Conservation (phyloP, 352 stramenopile species). For the Phytophthora citrophthora region DNA sequence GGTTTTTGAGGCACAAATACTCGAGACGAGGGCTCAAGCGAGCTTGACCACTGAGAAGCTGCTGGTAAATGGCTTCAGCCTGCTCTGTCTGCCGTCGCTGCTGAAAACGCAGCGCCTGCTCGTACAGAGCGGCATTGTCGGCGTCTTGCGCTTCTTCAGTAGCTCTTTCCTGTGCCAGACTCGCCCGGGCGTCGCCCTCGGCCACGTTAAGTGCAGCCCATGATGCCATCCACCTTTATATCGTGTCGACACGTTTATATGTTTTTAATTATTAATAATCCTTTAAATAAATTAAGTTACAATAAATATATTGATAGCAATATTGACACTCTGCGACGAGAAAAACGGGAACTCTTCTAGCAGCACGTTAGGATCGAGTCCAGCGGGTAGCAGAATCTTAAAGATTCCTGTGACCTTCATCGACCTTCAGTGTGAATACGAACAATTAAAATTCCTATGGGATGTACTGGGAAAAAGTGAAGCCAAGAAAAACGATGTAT, state of each 20-base stretch:
- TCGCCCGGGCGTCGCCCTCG: conserved; percentile 28
- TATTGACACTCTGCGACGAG: too few relatives aligned
- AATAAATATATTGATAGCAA: too few relatives aligned
- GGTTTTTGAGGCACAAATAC: conserved; percentile 79
- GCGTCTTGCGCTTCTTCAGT: conserved; percentile 78
- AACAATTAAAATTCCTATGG: too few relatives aligned
- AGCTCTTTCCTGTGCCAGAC: conserved; percentile 30
- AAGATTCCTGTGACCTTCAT: too few relatives aligned
- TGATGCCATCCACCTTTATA: conserved; percentile 37
- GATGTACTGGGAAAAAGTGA: conserved; percentile 15
- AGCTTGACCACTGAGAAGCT: conserved; percentile 33
- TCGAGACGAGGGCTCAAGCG: conserved; percentile 52
- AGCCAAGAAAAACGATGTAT: too few relatives aligned
- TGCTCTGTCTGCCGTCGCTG: conserved; percentile 51
- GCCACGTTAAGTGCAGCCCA: conserved; percentile 71
- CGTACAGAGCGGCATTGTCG: conserved; percentile 64
- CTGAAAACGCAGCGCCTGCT: conserved; percentile 69
- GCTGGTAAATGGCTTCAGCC: conserved; percentile 49
- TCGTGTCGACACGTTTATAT: too few relatives aligned
- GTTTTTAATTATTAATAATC: too few relatives aligned
- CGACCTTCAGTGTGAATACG: too few relatives aligned
- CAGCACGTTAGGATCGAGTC: conserved; percentile 37
- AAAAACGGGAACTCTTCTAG: conserved; percentile 64
- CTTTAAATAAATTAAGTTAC: too few relatives aligned
- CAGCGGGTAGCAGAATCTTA: too few relatives aligned